Evolutionary conservation across 1,139 yeast species (phyloP), one percentile per base, ranked within the genome.

Genomic region (Wickerhamiella pararugosa): DNA sequence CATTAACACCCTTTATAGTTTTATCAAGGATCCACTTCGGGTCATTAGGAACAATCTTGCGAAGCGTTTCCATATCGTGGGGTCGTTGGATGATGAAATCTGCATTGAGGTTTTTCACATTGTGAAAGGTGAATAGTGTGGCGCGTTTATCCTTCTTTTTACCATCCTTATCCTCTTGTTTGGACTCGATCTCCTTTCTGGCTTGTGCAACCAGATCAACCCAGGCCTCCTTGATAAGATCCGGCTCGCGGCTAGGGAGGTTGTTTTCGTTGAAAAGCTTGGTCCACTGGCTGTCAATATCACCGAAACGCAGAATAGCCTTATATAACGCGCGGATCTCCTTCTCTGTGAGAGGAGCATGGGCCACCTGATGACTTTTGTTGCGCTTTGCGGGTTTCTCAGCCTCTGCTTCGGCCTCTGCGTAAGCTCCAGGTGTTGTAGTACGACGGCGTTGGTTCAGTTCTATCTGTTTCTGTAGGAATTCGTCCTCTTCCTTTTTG

Each of bases 261-360:
- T 90, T 78, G 27, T 96, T 96, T 55, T 90, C 97, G 47, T 80
- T 84, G 49, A 86, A 83, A 43, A 90, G 69, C 51, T 78, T 83
- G 48, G 84, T 94, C 81, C 94, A 81, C 59, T 75, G 75, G n/a
- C 76, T 73, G 4, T 76, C 65, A 44, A 90, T 66, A 54, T 84
- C 90, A 47, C 99, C 99, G 51, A 74, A 73, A 49, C 82, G 75
- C 53, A 90, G 65, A 44, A 87, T 75, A 1, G 94, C 79, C 53
- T 86, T 73, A 63, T 90, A 90, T 36, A 92, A 70, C 25, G 84
- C 82, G 52, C 98, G 75, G 37, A 87, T 71, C 56, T 92, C 98
- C 54, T 81, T 75, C 53, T 90, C 98, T 2, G 82, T 77, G 46
- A 90, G 68, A 44, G 73, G 72, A 53, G 63, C 60, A 27, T 44